These are phyloP conservation scores for Pilatotrama ljubarskyi DNA, from an alignment of 768 basidiomycete genomes.

Conservation along the genomic window DNA sequence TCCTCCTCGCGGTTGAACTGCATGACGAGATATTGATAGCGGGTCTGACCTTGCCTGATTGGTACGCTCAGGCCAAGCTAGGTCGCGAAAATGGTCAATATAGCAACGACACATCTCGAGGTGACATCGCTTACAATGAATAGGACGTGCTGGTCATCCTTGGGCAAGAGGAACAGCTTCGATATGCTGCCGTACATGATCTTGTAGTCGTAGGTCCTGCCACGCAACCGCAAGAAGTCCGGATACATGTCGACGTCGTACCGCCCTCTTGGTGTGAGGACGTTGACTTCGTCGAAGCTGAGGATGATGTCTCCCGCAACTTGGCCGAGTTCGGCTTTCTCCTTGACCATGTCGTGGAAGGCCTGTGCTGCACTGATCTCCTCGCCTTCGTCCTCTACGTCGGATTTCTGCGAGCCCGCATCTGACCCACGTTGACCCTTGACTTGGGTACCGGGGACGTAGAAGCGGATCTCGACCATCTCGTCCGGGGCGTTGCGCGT, in stretches of 20 bases:
- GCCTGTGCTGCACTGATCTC: slow-evolving; percentile 92
- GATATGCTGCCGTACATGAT: slow-evolving; percentile 88
- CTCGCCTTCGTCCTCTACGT: slow-evolving; percentile 59
- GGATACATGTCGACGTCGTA: slow-evolving; percentile 99
- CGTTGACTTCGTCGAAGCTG: slow-evolving; percentile 93
- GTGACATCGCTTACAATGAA: slow-evolving; percentile 67
- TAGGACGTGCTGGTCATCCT: slow-evolving; percentile 93
- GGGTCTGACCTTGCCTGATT: slow-evolving; percentile 96
- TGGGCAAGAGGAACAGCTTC: slow-evolving; percentile 88
- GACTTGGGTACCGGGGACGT: slow-evolving; percentile 80
- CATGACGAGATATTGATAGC: slow-evolving; percentile 98
- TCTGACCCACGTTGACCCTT: slow-evolving; percentile 63
- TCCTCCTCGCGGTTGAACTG: slow-evolving; percentile 98
- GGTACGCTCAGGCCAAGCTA: slow-evolving; percentile 90
- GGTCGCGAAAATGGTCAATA: background rate
- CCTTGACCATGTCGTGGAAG: slow-evolving; percentile 95
- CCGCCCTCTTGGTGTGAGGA: slow-evolving; percentile 92
- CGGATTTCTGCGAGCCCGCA: slow-evolving; percentile 71
- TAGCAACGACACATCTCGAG: background rate
- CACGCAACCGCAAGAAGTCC: slow-evolving; percentile 91
- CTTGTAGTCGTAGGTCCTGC: slow-evolving; percentile 99
- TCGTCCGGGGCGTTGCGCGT: slow-evolving; percentile 63
- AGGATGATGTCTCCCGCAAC: slow-evolving; percentile 89
- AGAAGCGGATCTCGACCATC: slow-evolving; percentile 94
- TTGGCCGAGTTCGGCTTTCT: slow-evolving; percentile 92